These are phyloP conservation scores for Penicillium sp. DNA, from an alignment of 2,329 filamentous ascomycete genomes.

Conservation along the genomic window DNA sequence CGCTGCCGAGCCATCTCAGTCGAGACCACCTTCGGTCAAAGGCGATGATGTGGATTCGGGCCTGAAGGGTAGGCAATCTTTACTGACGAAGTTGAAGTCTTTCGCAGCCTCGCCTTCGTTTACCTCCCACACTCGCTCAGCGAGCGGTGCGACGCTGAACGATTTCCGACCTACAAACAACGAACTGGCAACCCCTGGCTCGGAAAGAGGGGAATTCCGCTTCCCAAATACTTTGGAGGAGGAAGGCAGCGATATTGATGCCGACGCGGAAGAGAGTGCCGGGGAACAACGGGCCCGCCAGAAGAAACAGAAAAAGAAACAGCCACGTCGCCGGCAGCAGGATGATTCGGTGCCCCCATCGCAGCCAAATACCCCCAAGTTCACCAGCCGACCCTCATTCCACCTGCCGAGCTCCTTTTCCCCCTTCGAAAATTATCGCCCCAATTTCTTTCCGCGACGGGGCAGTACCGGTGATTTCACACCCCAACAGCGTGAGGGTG, in stretches of 20 bases:
- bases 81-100: no score
- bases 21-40: no score
- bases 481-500: conserved; percentile 51
- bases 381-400: conserved; percentile 31
- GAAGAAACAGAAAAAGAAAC: conserved; percentile 54
- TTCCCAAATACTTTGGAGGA: conserved; percentile 50
- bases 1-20: no score
- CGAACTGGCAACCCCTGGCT: conserved; percentile 40
- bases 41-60: no score
- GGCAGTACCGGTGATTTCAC: conserved; percentile 56
- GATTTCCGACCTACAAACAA: no score
- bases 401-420: conserved; percentile 41
- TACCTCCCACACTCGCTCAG: conserved; percentile 45
- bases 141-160: conserved; percentile 43
- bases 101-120: no score
- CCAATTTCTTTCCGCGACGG: conserved; percentile 52
- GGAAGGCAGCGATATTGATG: conserved; percentile 61
- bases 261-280: conserved; percentile 76
- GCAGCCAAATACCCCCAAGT: no score
- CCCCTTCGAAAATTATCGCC: conserved; percentile 39
- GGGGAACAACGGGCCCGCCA: conserved; percentile 59
- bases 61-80: no score
- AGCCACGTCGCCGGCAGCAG: no score
- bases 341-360: no score
- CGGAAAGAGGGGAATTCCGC: conserved; percentile 43